Base-by-base conservation (phyloP, 768 basidiomycete genomes). In the Tulasnella sp. region DNA sequence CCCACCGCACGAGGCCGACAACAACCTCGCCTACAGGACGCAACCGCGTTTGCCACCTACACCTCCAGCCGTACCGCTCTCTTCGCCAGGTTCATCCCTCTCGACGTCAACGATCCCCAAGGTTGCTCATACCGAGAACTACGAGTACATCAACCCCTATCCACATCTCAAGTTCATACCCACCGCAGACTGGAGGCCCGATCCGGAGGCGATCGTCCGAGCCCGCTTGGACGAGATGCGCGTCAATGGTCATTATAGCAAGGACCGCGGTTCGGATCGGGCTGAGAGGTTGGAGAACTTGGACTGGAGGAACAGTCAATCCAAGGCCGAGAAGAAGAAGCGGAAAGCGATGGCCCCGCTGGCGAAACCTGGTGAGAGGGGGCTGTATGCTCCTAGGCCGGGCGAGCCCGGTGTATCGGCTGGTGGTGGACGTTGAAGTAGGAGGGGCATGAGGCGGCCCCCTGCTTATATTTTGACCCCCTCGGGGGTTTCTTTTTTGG, bases 171-270 rank as follows among this genome's bases (percentile, higher is more conserved):
- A 39, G 8, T 77, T 77, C 58, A 52, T 34, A 21, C 76, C 76
- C 31, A 62, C 76, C 16, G 48, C 58, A 7, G 58, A 62, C 24
- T 77, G 76, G 76, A 8, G 48, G 7, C 76, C 76, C 39, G 76
- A 77, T 68, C 76, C 76, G 36, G 76, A 77, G 40, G 76, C 76
- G 48, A 38, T 77, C 31, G 39, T 58, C 39, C 48, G 76, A 10
- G 76, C 76, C 27, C 46, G 76, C 27, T 77, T 77, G 76, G 48
- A 77, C 18, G 52, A 68, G 39, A 58, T 77, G 52, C 46, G 36
- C 24, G 36, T 76, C 9, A 76, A 46, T 36, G 75, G 75, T 1
- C 42, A 76, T 27, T 14, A 56, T 39, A 27, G n/a, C n/a, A n/a
- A 4, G 8, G 52, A 76, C 7, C 42, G 40, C 16, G 27, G 40